These are phyloP conservation scores for Dicorynia guianensis DNA, from an alignment of 306 rosid species.

Conservation along the genomic window DNA sequence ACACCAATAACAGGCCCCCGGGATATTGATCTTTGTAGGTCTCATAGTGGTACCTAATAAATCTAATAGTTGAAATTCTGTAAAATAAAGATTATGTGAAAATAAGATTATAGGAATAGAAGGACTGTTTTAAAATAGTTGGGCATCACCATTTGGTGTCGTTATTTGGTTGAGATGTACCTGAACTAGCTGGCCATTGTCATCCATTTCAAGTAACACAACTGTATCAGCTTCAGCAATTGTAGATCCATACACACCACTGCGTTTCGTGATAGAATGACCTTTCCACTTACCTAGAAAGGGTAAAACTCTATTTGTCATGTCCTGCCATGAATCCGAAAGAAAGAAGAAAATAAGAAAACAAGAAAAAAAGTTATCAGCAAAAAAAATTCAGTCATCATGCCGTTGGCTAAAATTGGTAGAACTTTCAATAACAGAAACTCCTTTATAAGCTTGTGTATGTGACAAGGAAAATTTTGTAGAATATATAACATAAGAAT, in stretches of 20 bases:
- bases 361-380: not conserved
- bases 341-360: not conserved
- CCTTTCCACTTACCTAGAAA: slow-evolving; percentile 97
- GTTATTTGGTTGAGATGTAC: slow-evolving; percentile 47
- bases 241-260: slow-evolving; percentile 97
- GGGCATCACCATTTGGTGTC: not conserved
- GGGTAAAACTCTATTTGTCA: slow-evolving; percentile 61
- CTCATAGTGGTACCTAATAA: too few species aligned
- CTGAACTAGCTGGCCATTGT: slow-evolving; percentile 78
- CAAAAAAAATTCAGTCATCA: not conserved
- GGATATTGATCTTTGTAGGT: too few species aligned
- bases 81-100: too few species aligned
- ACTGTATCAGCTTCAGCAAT: slow-evolving; percentile 73
- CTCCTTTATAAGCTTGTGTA: not conserved
- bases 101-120: too few species aligned
- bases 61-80: too few species aligned
- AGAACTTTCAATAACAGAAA: slow-evolving; percentile 17
- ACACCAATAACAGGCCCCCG: too few species aligned
- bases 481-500: not conserved
- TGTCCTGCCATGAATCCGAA: slow-evolving; percentile 41
- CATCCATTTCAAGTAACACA: slow-evolving; percentile 70
- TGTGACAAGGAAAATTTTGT: not conserved
- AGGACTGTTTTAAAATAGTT: too few species aligned
- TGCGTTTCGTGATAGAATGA: slow-evolving; percentile 79
- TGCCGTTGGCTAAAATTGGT: slow-evolving; percentile 1